Evolutionary conservation across 176 grass and related monocot genomes (phyloP).

Genomic region (Musa schizocarpa): DNA sequence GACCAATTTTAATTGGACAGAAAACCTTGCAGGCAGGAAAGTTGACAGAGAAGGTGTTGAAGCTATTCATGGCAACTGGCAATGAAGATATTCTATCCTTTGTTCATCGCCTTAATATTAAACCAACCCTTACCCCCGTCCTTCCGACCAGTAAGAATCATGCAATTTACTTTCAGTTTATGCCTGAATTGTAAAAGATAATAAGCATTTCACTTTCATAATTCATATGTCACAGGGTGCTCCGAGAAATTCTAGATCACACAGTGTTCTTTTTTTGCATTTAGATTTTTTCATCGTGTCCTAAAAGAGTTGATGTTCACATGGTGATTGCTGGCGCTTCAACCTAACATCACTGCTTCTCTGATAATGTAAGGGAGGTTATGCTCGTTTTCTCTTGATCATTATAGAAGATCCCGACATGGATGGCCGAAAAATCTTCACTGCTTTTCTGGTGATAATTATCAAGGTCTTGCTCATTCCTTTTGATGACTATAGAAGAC

Average conservation of each 20-base stretch:
- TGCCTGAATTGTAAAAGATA: neutral
- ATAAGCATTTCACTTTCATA: slow-evolving; percentile 18
- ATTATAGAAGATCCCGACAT: neutral
- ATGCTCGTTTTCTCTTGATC: neutral
- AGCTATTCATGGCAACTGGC: slow-evolving; percentile 66
- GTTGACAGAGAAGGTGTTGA: slow-evolving; percentile 72
- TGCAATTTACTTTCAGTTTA: neutral
- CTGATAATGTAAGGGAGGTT: neutral
- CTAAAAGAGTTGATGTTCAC: neutral
- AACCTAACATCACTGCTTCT: neutral
- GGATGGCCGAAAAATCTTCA: neutral
- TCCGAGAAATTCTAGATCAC: slow-evolving; percentile 69
- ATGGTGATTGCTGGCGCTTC: neutral
- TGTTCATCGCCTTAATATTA: slow-evolving; percentile 65
- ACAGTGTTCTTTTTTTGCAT: slow-evolving; percentile 1
- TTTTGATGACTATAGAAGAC: too few species aligned
- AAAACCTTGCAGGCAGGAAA: slow-evolving; percentile 81
- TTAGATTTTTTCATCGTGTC: neutral
- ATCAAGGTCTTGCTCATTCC: too few species aligned
- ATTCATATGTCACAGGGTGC: slow-evolving; percentile 53
- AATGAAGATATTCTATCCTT: slow-evolving; percentile 61
- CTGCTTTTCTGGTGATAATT: neutral
- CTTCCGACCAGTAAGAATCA: slow-evolving; percentile 63
- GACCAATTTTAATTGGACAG: slow-evolving; percentile 27
- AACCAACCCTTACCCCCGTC: slow-evolving; percentile 49